Evolutionary conservation across 495 filamentous ascomycete species (phyloP).

Genomic region (Talaromyces borbonicus): DNA sequence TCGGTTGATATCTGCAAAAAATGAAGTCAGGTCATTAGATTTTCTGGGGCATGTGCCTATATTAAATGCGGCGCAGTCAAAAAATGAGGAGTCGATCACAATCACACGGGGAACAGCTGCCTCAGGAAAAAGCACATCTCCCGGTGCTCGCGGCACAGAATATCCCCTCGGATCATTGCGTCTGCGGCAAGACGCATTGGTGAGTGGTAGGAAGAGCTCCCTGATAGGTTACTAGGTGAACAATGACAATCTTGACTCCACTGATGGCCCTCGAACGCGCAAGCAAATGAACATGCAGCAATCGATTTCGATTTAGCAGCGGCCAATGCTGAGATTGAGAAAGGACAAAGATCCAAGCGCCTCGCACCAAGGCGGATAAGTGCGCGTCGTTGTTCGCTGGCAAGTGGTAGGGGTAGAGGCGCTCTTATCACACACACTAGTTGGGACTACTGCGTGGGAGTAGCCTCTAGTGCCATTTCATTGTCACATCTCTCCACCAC

Average conservation of each 20-base stretch:
- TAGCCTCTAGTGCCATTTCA: background rate
- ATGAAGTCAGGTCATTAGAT: background rate
- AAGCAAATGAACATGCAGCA: background rate
- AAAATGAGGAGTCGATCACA: background rate
- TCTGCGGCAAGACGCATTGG: no score
- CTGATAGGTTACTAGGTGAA: no score
- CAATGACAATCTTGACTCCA: no score
- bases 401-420: no score
- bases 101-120: background rate
- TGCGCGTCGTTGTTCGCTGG: background rate
- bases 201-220: no score
- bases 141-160: no score
- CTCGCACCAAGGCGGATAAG: no score
- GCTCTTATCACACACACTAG: slow-evolving; percentile 1
- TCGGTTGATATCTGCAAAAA: background rate
- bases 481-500: slow-evolving; percentile 1
- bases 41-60: no score
- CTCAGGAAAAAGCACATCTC: background rate
- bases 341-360: background rate
- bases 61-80: slow-evolving; percentile 3
- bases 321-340: background rate
- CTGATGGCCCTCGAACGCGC: background rate
- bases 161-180: background rate
- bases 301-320: background rate
- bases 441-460: no score